Percentiles rank a stretch among this genome's conserved stretches.
These are phyloP conservation scores for Vigna nakashimae DNA, from an alignment of 306 rosid genomes.

Conservation along the genomic window DNA sequence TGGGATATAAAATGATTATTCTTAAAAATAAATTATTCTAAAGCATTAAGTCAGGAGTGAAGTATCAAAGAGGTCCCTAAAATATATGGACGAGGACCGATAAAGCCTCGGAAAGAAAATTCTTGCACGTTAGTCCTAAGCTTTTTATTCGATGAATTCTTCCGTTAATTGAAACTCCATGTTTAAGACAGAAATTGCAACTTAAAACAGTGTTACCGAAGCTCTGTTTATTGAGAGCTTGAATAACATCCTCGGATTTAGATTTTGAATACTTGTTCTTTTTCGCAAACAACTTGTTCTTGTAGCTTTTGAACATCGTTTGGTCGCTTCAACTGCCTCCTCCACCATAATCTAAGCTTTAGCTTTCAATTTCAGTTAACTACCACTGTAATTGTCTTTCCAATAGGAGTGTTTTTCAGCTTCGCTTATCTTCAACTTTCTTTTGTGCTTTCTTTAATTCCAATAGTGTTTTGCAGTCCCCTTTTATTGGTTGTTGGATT, in stretches of 20 bases:
- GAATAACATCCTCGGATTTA: constrained; percentile 47
- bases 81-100: too few species aligned
- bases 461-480: too few species aligned
- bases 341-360: constrained; percentile 92
- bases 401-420: too few species aligned
- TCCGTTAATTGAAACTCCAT: too few species aligned
- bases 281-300: constrained; percentile 69
- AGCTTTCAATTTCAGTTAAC: constrained; percentile 54
- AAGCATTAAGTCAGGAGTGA: not conserved
- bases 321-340: constrained; percentile 94
- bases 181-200: not conserved
- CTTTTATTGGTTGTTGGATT: too few species aligned
- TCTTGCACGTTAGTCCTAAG: too few species aligned
- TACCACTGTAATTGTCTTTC: too few species aligned
- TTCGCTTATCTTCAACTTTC: too few species aligned
- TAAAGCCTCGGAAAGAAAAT: too few species aligned
- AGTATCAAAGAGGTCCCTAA: too few species aligned
- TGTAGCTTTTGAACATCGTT: constrained; percentile 78
- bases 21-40: not conserved
- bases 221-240: constrained; percentile 40
- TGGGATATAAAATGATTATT: not conserved
- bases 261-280: constrained; percentile 58
- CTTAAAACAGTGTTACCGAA: constrained; percentile 35
- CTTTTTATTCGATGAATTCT: too few species aligned
- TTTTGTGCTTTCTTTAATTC: too few species aligned